Evolutionary conservation across 2,329 filamentous ascomycete genomes (phyloP), one percentile per base, ranked within the genome.

Genomic region (Talaromyces sp.): DNA sequence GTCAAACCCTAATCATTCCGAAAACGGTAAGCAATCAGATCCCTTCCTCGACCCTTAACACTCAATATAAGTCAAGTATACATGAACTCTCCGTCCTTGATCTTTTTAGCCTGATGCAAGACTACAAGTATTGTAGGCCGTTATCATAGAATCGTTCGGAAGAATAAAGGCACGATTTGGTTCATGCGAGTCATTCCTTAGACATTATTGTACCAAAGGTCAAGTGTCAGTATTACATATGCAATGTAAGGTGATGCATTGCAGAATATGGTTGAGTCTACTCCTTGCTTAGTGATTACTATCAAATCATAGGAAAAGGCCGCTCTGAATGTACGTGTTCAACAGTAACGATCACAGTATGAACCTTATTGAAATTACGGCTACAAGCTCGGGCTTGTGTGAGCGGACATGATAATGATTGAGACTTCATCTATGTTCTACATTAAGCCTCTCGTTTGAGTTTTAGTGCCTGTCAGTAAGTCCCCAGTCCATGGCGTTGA

Each of bases 171-270:
- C 60, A 62, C 60, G 36, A 54, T 22, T 29, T 17, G 43, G 31
- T 38, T 47, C 43, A 38, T 61, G 59, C 59, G 53, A 40, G 59
- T 51, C 45, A 61, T 38, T 49, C 8, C n/a, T 5, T 1, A 36
- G 5, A 47, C n/a, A 19, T 15, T 2, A 13, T 38, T 56, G 11
- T 10, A n/a, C 22, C 31, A 7, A 8, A 56, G 22, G 17, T 25
- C 31, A 25, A 25, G 53, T 22, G 31, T 25, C 31, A 36, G 7
- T 56, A 36, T 29, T 34, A 8, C 29, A 22, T 19, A 54, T 62
- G 47, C 60, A 54, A 62, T 34, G 60, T 36, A 62, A 62, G 60
- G 60, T 5, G 8, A 43, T 43, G n/a, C n/a, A 15, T 19, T 17
- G 4, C 10, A 34, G 27, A 36, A 5, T 61, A 15, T 61, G 8